A percentile compares a stretch with the other conserved stretches of the same genome.
phyloP scores from a whole-genome alignment of 352 stramenopile species.

The Pythium myriotylum region DNA sequence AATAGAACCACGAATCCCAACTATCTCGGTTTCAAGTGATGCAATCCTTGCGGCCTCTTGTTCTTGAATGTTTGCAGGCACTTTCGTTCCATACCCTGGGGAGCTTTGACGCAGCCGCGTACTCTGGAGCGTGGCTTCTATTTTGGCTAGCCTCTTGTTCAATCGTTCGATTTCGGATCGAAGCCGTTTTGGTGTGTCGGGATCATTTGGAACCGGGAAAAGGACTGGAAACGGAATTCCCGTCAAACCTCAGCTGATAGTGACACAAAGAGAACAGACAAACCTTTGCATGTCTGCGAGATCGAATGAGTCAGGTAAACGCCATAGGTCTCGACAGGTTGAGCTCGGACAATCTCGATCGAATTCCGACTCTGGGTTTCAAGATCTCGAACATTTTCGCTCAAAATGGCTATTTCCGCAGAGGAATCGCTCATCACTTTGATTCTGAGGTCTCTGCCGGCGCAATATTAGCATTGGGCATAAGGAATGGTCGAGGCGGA shows the following conservation, averaged over 20 bases:
- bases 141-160: constrained; percentile 67
- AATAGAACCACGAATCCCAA: constrained; percentile 56
- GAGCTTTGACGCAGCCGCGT: constrained; percentile 46
- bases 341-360: constrained; percentile 2
- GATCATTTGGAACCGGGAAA: constrained; percentile 62
- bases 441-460: constrained; percentile 15
- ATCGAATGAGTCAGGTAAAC: constrained; percentile 31
- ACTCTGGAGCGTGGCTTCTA: constrained; percentile 42
- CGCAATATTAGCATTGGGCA: not conserved
- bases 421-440: constrained; percentile 7
- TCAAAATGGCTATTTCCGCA: constrained; percentile 13
- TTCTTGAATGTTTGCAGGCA: constrained; percentile 62
- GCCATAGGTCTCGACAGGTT: not conserved
- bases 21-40: constrained; percentile 60
- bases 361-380: constrained; percentile 23
- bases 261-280: not conserved
- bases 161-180: constrained; percentile 62
- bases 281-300: constrained; percentile 35
- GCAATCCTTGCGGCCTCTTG: constrained; percentile 61
- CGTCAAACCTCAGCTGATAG: no score
- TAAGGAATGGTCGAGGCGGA: not conserved
- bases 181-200: constrained; percentile 68
- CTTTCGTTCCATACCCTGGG: constrained; percentile 59
- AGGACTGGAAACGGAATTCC: constrained; percentile 47
- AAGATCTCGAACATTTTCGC: constrained; percentile 13